Base-by-base conservation (phyloP, 2,329 filamentous ascomycete genomes). In the Incumbomyces lentus region DNA sequence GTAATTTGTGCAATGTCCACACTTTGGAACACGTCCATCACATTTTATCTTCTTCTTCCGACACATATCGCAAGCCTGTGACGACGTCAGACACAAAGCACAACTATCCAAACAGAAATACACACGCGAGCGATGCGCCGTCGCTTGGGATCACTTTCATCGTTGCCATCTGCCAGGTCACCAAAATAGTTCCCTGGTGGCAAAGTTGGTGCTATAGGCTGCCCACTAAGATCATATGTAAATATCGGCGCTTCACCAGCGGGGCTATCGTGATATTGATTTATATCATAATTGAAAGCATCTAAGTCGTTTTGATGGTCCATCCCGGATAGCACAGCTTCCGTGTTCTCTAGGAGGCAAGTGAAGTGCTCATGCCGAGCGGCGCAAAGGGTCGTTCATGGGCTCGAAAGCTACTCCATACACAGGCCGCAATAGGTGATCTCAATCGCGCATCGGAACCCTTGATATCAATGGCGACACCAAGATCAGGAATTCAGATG, bases 1-100 rank as follows among this genome's bases (percentile, higher is more conserved):
- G 73, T 95, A 95, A 65, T 95, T 96, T 64, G 84, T 84, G 65
- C 90, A 98, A 67, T 96, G 92, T 6, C 86, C 89, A 67, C 92
- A 98, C 50, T 88, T 81, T 32, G 92, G 90, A 68, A 94, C 79
- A 69, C 93, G 95, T 56, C 92, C 90, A 62, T 96, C 92, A 67
- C 90, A 96, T 69, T 96, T 96, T 68, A 96, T 95, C 68, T 86
- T 74, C 68, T 83, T 83, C 70, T 94, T 95, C 58, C 89, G 78
- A 64, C 90, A 96, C 88, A 94, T 93, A 59, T 95, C 89, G 69
- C 88, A 95, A 43, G 88, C 88, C 85, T 89, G 58, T 38, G 54
- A 29, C 10, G 30, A 31, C 10, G 41, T 53, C 55, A 53, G 49
- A 42, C 47, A 37, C 52, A 39, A 33, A 17, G 16, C 14, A 35